Evolutionary conservation across 2,329 filamentous ascomycete genomes (phyloP).

Genomic region (Cladobotryum protrusum): DNA sequence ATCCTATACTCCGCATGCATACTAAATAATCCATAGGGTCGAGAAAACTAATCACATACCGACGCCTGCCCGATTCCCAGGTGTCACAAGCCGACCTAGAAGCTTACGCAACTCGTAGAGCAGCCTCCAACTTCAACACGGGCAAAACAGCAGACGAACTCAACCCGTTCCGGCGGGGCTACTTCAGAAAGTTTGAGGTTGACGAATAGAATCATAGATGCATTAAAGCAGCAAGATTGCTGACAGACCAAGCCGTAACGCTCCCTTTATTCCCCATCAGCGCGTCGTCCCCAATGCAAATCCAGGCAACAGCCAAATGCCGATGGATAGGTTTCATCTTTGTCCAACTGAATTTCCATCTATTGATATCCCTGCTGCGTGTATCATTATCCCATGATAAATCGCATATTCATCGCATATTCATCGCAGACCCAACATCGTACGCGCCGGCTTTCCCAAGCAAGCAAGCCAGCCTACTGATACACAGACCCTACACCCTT

Average conservation of each 20-base stretch:
- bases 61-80: slow-evolving; percentile 56
- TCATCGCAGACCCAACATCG: neutral
- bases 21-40: slow-evolving; percentile 55
- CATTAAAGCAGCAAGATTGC: neutral
- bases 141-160: slow-evolving; percentile 53
- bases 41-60: slow-evolving; percentile 79
- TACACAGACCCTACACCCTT: neutral
- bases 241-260: neutral
- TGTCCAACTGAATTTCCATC: no score
- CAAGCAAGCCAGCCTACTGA: no score
- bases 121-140: slow-evolving; percentile 16
- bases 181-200: slow-evolving; percentile 50
- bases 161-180: slow-evolving; percentile 54
- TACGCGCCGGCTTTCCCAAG: neutral
- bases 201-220: slow-evolving; percentile 8
- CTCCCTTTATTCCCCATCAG: neutral
- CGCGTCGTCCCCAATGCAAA: no score
- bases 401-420: no score
- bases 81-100: slow-evolving; percentile 42
- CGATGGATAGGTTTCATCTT: no score
- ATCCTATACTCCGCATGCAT: slow-evolving; percentile 10
- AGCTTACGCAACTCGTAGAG: slow-evolving; percentile 25
- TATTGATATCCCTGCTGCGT: no score
- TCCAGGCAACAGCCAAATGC: no score
- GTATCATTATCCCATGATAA: no score